These are phyloP conservation scores for Polytrichum commune DNA, from an alignment of 225 moss, liverwort and hornwort species.

Conservation along the genomic window DNA sequence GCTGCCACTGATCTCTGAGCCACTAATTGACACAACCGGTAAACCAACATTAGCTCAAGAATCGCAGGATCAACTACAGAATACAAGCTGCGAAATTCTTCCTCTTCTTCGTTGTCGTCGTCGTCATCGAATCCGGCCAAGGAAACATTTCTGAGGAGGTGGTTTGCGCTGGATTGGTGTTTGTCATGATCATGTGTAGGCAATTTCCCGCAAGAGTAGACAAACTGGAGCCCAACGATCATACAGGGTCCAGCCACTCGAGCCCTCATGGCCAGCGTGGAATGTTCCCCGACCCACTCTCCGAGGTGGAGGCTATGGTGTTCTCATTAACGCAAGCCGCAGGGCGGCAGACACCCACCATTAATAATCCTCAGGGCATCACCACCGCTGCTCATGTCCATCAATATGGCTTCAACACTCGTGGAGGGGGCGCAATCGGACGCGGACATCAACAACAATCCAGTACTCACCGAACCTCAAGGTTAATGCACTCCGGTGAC, in stretches of 20 bases:
- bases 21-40: no score
- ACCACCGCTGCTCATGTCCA: neutral
- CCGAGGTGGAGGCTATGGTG: slow-evolving; percentile 32
- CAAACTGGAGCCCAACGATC: slow-evolving; percentile 61
- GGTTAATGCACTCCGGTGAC: neutral
- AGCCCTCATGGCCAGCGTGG: slow-evolving; percentile 20
- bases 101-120: no score
- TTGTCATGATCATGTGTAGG: slow-evolving; percentile 39
- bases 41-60: no score
- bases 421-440: neutral
- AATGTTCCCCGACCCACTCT: slow-evolving; percentile 20
- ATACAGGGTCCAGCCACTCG: slow-evolving; percentile 30
- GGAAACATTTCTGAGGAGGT: no score
- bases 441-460: neutral
- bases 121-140: no score
- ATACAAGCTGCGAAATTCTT: no score
- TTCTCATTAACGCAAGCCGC: slow-evolving; percentile 36
- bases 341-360: slow-evolving; percentile 2
- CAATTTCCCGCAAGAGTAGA: slow-evolving; percentile 30
- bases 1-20: no score
- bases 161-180: slow-evolving; percentile 11
- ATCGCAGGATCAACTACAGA: no score
- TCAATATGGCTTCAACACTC: neutral
- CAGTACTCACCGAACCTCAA: neutral
- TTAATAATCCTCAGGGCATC: neutral